Conservation (phyloP, 1,284 basidiomycete species). For the Sanghuangporus baumii region DNA sequence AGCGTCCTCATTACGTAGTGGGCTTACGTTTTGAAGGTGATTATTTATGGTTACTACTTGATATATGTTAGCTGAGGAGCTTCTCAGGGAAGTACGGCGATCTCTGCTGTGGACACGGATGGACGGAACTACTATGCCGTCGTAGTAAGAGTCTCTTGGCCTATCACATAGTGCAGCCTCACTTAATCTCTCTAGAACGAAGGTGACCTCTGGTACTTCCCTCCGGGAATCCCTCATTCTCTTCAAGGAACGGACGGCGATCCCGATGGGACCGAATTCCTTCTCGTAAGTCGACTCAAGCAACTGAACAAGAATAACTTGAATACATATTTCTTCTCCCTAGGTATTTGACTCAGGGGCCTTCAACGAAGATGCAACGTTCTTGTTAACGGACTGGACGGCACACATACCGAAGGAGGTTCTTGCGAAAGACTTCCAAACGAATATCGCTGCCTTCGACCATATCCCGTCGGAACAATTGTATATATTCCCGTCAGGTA, state of each 20-base stretch:
- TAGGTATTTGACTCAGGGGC: slow-evolving; percentile 41
- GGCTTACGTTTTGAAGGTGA: slow-evolving; percentile 60
- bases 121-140: slow-evolving; percentile 41
- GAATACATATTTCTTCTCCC: background rate
- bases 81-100: slow-evolving; percentile 51
- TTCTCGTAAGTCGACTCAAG: slow-evolving; percentile 42
- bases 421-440: slow-evolving; percentile 48
- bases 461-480: slow-evolving; percentile 44
- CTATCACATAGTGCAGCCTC: slow-evolving; percentile 8
- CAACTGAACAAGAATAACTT: background rate
- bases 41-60: background rate
- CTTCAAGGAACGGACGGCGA: slow-evolving; percentile 57
- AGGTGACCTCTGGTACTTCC: slow-evolving; percentile 58
- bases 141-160: background rate
- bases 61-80: background rate
- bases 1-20: slow-evolving; percentile 35
- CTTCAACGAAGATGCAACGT: slow-evolving; percentile 55
- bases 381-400: slow-evolving; percentile 45
- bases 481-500: slow-evolving; percentile 50
- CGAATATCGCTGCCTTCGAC: slow-evolving; percentile 37
- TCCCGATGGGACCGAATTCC: slow-evolving; percentile 59
- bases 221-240: slow-evolving; percentile 56
- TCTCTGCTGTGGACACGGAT: slow-evolving; percentile 54
- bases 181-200: slow-evolving; percentile 21
- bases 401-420: slow-evolving; percentile 46